phyloP scores from a whole-genome alignment of 768 basidiomycete species.

The Auricularia sp. region DNA sequence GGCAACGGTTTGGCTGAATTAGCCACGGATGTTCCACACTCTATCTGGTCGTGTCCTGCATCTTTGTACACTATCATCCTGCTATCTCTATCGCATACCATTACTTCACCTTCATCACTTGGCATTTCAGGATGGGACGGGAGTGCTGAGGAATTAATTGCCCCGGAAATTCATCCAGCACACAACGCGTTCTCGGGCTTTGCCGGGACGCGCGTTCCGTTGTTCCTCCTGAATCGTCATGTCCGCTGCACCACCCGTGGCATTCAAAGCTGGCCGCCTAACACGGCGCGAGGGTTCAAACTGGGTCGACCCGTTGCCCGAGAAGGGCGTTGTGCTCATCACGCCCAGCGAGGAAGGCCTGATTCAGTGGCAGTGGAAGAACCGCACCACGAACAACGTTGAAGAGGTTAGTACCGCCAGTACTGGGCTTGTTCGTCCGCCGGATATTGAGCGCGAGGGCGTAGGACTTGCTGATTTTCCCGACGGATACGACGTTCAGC shows the following conservation, averaged over 20 bases:
- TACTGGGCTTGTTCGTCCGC: background rate
- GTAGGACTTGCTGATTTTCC: slow-evolving; percentile 82
- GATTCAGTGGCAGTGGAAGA: slow-evolving; percentile 73
- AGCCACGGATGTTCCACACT: background rate
- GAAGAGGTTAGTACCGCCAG: slow-evolving; percentile 45
- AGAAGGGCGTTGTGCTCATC: slow-evolving; percentile 66
- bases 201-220: no score
- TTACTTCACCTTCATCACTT: no score
- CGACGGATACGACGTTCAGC: slow-evolving; percentile 72
- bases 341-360: slow-evolving; percentile 65
- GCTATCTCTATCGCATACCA: background rate
- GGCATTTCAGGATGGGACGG: no score
- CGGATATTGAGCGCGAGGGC: background rate
- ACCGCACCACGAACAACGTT: slow-evolving; percentile 46
- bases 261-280: slow-evolving; percentile 65
- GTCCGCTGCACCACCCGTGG: slow-evolving; percentile 17
- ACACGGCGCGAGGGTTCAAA: slow-evolving; percentile 59
- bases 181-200: no score
- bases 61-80: background rate
- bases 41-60: background rate
- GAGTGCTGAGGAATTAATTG: no score
- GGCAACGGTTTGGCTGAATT: slow-evolving; percentile 24
- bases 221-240: background rate
- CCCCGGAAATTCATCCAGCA: no score
- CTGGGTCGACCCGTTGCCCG: slow-evolving; percentile 52